phyloP scores from a whole-genome alignment of 441 rosid species.

The Breynia disticha region DNA sequence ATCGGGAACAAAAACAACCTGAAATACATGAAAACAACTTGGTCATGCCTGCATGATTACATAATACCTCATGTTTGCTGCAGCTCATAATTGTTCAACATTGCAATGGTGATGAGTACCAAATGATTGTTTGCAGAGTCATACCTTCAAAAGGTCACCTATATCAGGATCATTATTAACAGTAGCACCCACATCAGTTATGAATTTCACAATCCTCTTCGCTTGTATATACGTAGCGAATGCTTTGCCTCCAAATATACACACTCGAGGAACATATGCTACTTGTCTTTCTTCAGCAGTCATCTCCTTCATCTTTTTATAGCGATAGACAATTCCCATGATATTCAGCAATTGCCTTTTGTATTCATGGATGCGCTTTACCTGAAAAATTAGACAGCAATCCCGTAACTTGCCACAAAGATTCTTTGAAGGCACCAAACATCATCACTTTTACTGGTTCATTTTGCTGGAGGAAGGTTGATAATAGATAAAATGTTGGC shows the following conservation, averaged over 20 bases:
- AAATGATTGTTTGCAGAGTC: not conserved
- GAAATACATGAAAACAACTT: conserved; percentile 4
- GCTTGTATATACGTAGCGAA: conserved; percentile 92
- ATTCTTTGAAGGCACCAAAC: too few species aligned
- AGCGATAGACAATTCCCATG: conserved; percentile 73
- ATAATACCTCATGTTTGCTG: too few species aligned
- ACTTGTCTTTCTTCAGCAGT: conserved; percentile 49
- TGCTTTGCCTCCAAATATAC: conserved; percentile 96
- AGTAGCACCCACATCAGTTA: conserved; percentile 90
- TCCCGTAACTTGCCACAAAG: not conserved
- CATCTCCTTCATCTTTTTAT: conserved; percentile 96
- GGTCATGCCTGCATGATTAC: too few species aligned
- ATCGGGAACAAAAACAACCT: conserved; percentile 55
- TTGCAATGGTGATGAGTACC: not conserved
- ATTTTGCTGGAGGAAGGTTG: not conserved
- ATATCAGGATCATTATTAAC: conserved; percentile 83
- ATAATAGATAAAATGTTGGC: not conserved
- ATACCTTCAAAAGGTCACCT: conserved; percentile 87
- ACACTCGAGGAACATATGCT: conserved; percentile 71
- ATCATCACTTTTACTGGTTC: not conserved
- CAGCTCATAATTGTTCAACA: too few species aligned
- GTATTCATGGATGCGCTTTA: conserved; percentile 39
- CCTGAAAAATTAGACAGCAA: conserved; percentile 14
- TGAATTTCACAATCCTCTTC: conserved; percentile 91
- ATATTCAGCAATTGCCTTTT: conserved; percentile 36